Conservation (phyloP, 73 alveolate species). For the Diophrys appendiculata region DNA sequence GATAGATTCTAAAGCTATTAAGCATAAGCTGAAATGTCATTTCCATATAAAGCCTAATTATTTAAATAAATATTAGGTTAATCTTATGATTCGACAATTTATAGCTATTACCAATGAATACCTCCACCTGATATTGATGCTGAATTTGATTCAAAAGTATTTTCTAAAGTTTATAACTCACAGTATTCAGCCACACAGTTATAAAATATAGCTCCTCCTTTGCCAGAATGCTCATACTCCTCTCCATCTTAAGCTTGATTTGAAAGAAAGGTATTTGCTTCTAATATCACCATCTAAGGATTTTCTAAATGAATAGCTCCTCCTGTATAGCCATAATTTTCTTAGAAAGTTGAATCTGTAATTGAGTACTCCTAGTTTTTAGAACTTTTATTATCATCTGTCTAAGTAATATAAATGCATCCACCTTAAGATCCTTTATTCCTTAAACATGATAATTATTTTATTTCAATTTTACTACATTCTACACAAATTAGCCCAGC, state of each 20-base stretch:
- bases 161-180: too few species aligned
- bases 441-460: not conserved
- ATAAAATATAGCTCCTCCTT: not conserved
- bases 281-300: too few species aligned
- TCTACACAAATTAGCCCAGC: not conserved
- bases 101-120: conserved; percentile 27
- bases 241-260: not conserved
- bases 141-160: not conserved
- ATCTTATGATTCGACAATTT: too few species aligned
- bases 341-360: not conserved
- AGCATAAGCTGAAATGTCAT: not conserved
- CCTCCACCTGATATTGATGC: conserved; percentile 23
- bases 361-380: not conserved
- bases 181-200: too few species aligned
- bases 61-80: not conserved
- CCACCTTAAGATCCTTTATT: not conserved
- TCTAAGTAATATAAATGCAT: not conserved
- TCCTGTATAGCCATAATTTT: not conserved
- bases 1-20: not conserved
- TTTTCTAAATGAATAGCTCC: not conserved
- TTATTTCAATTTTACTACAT: not conserved
- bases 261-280: not conserved
- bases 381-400: not conserved
- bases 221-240: not conserved
- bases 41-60: not conserved